A percentile compares a stretch with the other conserved stretches of the same genome.
Evolutionary conservation across 352 stramenopile species (phyloP).

Genomic region (Phytopythium chamaehyphon): DNA sequence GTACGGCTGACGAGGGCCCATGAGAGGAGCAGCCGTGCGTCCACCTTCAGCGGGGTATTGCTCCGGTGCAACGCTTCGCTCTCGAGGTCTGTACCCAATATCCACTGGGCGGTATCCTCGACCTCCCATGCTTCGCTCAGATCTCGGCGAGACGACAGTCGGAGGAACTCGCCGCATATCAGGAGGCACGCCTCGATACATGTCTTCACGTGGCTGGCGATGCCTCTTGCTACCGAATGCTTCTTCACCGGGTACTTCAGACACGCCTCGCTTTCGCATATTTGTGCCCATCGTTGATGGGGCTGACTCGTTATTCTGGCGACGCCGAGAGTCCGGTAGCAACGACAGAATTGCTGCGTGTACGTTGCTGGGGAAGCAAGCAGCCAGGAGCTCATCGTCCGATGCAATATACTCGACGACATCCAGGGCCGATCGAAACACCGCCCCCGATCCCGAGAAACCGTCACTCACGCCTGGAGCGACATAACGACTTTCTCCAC

Average conservation of each 20-base stretch:
- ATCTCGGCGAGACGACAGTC: not conserved
- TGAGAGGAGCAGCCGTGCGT: not conserved
- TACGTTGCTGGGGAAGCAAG: constrained; percentile 71
- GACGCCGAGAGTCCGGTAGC: constrained; percentile 28
- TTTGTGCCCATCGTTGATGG: not conserved
- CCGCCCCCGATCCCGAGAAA: constrained; percentile 28
- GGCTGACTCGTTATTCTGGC: not conserved
- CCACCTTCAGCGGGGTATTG: not conserved
- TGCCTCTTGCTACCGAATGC: constrained; percentile 22
- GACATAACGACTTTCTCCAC: constrained; percentile 20
- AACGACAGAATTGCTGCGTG: constrained; percentile 69
- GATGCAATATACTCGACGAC: constrained; percentile 76
- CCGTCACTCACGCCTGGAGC: constrained; percentile 18
- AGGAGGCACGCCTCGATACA: constrained; percentile 1
- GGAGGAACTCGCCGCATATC: not conserved
- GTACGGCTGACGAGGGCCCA: not conserved
- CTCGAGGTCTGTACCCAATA: constrained; percentile 12
- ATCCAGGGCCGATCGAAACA: constrained; percentile 59
- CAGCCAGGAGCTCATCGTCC: constrained; percentile 48
- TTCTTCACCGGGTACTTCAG: constrained; percentile 17
- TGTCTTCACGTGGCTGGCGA: constrained; percentile 19
- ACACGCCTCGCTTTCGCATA: constrained; percentile 20
- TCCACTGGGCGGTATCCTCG: constrained; percentile 9
- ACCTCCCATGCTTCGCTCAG: not conserved
- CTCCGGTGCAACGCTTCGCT: constrained; percentile 8